Evolutionary conservation across 306 rosid species (phyloP), one percentile per base, ranked within the genome.

Genomic region (Datisca glomerata): DNA sequence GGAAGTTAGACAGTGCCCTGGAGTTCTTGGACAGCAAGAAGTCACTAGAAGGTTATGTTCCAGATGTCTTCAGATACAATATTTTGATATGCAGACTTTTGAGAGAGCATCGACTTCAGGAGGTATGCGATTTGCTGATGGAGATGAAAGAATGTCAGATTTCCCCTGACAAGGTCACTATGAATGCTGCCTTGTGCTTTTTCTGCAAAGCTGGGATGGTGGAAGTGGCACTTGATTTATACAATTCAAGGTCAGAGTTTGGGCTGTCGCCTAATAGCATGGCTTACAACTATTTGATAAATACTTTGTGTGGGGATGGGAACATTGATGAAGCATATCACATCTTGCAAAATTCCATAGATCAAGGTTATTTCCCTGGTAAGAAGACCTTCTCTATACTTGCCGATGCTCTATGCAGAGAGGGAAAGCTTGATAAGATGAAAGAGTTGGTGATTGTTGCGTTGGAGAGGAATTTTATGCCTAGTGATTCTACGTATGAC

Each of bases 161-260:
- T 34, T 57, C 60, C 2, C 94, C 94, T 1, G 71, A 82, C 55
- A 29, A 19, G 50, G 61, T 70, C 36, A 79, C 96, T 48, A 71
- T 82, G 85, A 79, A 79, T 60, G 69, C 61, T 57, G 82, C 63
- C 17, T 43, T 79, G 64, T 82, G 89, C 61, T 82, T 82, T 66
- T 83, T 87, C 49, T 87, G 94, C 60, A 82, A 87, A 63, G 78
- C 59, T 4, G 94, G 94, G 43, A 71, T 82, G 93, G 56, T 52
- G 31, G 75, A 74, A 47, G 63, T 72, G 0, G 94, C 94, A 0
- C 55, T 71, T 32, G 63, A 71, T 23, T 60, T 87, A 69, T 79
- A 59, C 59, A 32, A 59, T 20, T 71, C 75, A 0, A 67, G 82
- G 56, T 66, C 67, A 0, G 73, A 76, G 64, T 69, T 69, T 41